Evolutionary conservation across 495 filamentous ascomycete species (phyloP).

Genomic region (Penicillium dipodomyicola): DNA sequence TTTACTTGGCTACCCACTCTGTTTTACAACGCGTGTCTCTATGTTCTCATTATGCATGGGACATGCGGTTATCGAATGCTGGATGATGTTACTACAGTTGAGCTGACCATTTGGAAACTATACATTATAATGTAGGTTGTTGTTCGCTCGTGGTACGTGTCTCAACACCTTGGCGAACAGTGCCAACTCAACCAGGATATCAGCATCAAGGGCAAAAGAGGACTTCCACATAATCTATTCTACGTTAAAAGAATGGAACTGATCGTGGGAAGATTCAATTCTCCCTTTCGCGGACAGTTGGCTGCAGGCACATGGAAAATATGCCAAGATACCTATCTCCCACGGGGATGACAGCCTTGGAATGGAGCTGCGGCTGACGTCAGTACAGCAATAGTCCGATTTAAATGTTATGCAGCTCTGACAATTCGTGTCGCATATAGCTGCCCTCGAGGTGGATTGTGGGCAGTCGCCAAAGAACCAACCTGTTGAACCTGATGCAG

Average conservation of each 20-base stretch:
- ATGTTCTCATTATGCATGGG: too few species aligned
- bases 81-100: too few species aligned
- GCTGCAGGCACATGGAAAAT: not conserved
- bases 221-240: too few species aligned
- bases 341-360: constrained; percentile 2
- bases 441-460: not conserved
- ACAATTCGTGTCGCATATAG: constrained; percentile 19
- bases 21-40: too few species aligned
- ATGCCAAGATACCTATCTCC: not conserved
- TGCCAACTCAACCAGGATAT: too few species aligned
- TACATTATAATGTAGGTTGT: too few species aligned
- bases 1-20: too few species aligned
- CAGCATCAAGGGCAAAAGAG: too few species aligned
- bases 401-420: constrained; percentile 12
- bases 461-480: not conserved
- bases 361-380: constrained; percentile 10
- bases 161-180: too few species aligned
- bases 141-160: too few species aligned
- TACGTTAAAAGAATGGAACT: not conserved
- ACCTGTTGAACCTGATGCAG: not conserved
- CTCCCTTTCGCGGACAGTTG: not conserved
- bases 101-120: too few species aligned
- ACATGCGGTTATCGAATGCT: too few species aligned
- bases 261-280: not conserved
- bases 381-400: constrained; percentile 9